Evolutionary conservation across 2,329 filamentous ascomycete genomes (phyloP), one percentile per base, ranked within the genome.

Genomic region (Fusarium sp.): DNA sequence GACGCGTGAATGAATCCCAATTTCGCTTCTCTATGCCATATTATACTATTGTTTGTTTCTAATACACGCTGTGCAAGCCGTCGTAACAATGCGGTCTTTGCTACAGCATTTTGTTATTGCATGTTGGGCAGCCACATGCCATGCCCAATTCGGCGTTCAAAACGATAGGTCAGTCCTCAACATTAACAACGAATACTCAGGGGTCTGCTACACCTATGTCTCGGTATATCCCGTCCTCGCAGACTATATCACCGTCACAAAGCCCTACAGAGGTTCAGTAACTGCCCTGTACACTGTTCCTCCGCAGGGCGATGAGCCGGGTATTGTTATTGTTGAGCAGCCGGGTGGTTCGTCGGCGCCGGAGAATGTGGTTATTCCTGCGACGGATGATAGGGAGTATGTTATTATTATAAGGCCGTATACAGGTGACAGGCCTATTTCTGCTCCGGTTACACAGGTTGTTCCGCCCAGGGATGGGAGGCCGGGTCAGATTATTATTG

Each of bases 181-280:
- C 37, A 67, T 72, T 60, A 71, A 70, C 49, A 71, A 69, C 44
- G 61, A 74, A 6, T 61, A 58, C 16, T 62, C 65, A 44, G 70
- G 70, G 8, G 66, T 74, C 18, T 74, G 72, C 10, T 74, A 74
- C 58, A 74, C 72, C n/a, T 74, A 74, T 45, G 66, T 74, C 39
- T 74, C 72, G 16, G 68, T 71, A 2, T 74, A 74, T 34, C 72
- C 72, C 12, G 66, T 74, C 26, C 63, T 70, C 23, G 72, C 59
- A 42, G 59, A 66, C 18, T 74, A 74, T 25, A 63, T 74, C 6
- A 74, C 72, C 4, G 51, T 74, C 7, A 74, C 70, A 23, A 65
- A 54, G n/a, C 57, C 56, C 14, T 72, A 73, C 30, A 54, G 58
- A 48, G 72, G 72, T 7, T 63, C 62, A n/a, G 54, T 65, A 3